Base-by-base conservation (phyloP, 148 eudicot species). In the Chenopodium suecicum region DNA sequence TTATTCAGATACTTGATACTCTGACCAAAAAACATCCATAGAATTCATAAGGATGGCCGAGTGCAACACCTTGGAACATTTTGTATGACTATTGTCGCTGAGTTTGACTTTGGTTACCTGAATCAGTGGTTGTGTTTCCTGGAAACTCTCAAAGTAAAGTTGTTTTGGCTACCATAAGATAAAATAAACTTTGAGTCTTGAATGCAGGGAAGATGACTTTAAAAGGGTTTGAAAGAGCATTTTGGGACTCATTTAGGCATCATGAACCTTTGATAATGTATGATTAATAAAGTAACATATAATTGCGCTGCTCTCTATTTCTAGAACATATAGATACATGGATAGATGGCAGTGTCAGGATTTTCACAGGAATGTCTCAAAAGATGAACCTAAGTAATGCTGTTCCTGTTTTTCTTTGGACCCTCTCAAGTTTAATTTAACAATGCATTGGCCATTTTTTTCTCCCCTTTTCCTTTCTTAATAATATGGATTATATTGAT, bases 291-390 rank as follows among this genome's bases (percentile, higher is more conserved):
- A 78, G n/a, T 66, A 25, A 64, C 8, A 2, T 73, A 23, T 47
- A 78, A 48, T 17, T 48, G 17, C 8, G 41, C 1, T 78, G 81
- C 74, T 66, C 29, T 13, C 1, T 78, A 74, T 78, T 78, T 79
- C 68, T 79, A 41, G 54, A 56, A 23, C 82, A 79, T 70, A 54
- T 70, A 54, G 20, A 14, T 41, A 4, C 62, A 13, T 72, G 70
- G 60, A 58, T 54, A 71, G 81, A 58, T 58, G 47, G 68, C 76
- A 79, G 32, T 46, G 65, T 29, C 73, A 68, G 74, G 48, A 29
- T 41, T 31, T 52, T 22, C 52, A 79, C 60, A 47, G 70, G 68
- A 60, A 80, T 80, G 77, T 80, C 69, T 72, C 77, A 58, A 71
- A 80, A 60, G 71, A 72, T n/a, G 73, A 70, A 20, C 13, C 1